Evolutionary conservation across 2,329 filamentous ascomycete genomes (phyloP).

Genomic region (Aureobasidium sp.): DNA sequence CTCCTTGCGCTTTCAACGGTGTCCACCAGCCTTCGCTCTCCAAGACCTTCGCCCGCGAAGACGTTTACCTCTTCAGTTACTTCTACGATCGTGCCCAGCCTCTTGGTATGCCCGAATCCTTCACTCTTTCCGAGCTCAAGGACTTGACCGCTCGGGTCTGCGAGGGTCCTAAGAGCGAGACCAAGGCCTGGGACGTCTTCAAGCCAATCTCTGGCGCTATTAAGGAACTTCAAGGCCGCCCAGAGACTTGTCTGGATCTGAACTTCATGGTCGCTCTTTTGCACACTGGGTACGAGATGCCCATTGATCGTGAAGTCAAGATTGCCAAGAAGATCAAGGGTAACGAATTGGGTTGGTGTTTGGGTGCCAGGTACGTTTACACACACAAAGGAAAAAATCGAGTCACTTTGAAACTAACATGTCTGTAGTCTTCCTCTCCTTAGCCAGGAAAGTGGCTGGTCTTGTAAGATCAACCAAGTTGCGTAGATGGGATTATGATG

Average conservation of each 20-base stretch:
- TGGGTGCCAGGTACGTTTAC: conserved; percentile 75
- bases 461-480: conserved; percentile 75
- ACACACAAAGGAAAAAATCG: background rate
- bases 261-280: conserved; percentile 93
- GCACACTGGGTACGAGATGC: conserved; percentile 97
- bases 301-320: conserved; percentile 88
- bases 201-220: conserved; percentile 66
- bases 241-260: conserved; percentile 88
- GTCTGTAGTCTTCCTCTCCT: conserved; percentile 67
- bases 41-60: conserved; percentile 86
- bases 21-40: conserved; percentile 86
- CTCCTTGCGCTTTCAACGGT: conserved; percentile 97
- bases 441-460: conserved; percentile 75
- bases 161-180: conserved; percentile 66
- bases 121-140: conserved; percentile 83
- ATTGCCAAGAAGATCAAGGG: conserved; percentile 98
- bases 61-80: conserved; percentile 95
- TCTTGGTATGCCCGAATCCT: conserved; percentile 96
- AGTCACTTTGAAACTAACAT: conserved; percentile 30
- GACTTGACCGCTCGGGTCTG: conserved; percentile 81
- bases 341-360: conserved; percentile 95
- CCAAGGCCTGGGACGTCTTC: conserved; percentile 69
- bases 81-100: conserved; percentile 93
- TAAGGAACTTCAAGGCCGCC: conserved; percentile 68
- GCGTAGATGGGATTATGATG: conserved; percentile 6